Base-by-base conservation (phyloP, 768 basidiomycete species). In the Mycena maculata region DNA sequence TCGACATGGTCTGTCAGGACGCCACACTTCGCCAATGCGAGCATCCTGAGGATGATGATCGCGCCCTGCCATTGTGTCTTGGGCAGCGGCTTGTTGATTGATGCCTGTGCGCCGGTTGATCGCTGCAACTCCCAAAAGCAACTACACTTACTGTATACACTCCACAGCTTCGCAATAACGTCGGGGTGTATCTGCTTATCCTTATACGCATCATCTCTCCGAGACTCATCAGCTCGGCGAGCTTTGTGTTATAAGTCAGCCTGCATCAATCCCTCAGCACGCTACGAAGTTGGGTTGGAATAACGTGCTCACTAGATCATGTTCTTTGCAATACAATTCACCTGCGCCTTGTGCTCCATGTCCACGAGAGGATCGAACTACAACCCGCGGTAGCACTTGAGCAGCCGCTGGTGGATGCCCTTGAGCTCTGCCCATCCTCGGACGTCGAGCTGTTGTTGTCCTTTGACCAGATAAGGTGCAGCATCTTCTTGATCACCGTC, bases 151-250 rank as follows among this genome's bases (percentile, higher is more conserved):
- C 96, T 92, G 77, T 99, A 99, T 28, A 96, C 93, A 71, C 95
- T 92, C 98, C 98, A 99, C 1, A 99, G 85, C 81, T 95, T 97
- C 45, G 87, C 83, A 69, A 96, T 89, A 48, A 99, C 92, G 62
- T 98, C 96, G 4, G 82, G 77, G 72, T 95, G 92, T 22, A 99
- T 87, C 36, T 90, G 90, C 4, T 86, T 88, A 97, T 96, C 92
- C 99, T 93, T 31, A 92, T 94, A 45, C 94, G 87, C 90, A 99
- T 91, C 85, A 99, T 92, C 79, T 98, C 96, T 75, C 99, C 98
- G 57, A 99, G 80, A 71, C 95, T 96, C 1, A 96, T 99, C 44
- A 99, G 81, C 76, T 99, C 96, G 1, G 98, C 98, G 28, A 99
- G 84, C 0, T 95, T 96, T 1, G 97, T 93, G 20, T 92, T 89